Evolutionary conservation across 2,329 filamentous ascomycete species (phyloP).

Genomic region (Claviceps digitariae): DNA sequence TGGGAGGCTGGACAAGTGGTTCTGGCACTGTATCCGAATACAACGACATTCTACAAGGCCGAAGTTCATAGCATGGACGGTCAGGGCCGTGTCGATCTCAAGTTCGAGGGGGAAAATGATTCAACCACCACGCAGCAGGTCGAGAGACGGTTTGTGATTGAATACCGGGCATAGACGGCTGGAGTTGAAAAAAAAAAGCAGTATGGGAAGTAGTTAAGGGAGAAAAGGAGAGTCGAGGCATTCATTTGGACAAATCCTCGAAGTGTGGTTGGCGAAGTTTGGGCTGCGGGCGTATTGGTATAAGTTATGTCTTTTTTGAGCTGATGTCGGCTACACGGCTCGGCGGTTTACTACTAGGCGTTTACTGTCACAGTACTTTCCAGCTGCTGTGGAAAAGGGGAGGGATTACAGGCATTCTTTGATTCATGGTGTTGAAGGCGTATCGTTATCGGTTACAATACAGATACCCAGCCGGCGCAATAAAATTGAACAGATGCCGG

Average conservation of each 20-base stretch:
- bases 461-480: background rate
- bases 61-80: constrained; percentile 60
- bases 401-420: background rate
- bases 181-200: background rate
- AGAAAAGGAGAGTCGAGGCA: background rate
- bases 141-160: constrained; percentile 62
- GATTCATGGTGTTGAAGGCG: background rate
- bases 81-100: constrained; percentile 44
- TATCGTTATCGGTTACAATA: background rate
- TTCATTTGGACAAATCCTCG: background rate
- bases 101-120: constrained; percentile 71
- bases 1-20: constrained; percentile 59
- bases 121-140: constrained; percentile 62
- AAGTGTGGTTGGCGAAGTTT: background rate
- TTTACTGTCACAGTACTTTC: background rate
- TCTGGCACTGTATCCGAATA: constrained; percentile 67
- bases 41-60: constrained; percentile 75
- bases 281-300: background rate
- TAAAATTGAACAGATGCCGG: background rate
- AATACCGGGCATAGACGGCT: constrained; percentile 37
- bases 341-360: background rate
- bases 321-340: no score
- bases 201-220: background rate
- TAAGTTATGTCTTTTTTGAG: no score
- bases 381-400: background rate